phyloP scores from a whole-genome alignment of 345 rosid genomes.

The Kandelia obovata region DNA sequence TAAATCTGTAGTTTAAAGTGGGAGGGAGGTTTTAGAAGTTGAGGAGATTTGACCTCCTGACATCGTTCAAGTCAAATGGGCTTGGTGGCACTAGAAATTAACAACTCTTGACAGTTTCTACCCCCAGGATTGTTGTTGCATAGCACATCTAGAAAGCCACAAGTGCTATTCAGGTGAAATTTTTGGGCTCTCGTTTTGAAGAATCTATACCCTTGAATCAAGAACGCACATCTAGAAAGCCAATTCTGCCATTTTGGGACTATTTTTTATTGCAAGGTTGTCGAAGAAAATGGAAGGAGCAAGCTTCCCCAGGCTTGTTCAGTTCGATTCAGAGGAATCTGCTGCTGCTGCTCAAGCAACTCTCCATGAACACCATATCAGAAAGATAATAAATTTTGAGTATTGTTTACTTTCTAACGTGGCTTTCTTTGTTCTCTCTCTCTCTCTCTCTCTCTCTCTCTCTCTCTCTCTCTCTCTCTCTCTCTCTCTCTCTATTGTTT shows the following conservation, averaged over 20 bases:
- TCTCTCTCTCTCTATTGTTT: not conserved
- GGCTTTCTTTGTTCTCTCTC: not conserved
- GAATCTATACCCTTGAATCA: slow-evolving; percentile 53
- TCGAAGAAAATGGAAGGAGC: slow-evolving; percentile 53
- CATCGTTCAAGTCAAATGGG: too few species aligned
- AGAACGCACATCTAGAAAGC: slow-evolving; percentile 41
- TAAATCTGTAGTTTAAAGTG: too few species aligned
- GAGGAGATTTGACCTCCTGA: too few species aligned
- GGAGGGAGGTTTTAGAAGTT: too few species aligned
- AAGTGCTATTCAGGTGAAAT: too few species aligned
- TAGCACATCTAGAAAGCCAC: too few species aligned
- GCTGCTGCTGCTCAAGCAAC: slow-evolving; percentile 51
- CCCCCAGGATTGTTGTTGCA: too few species aligned
- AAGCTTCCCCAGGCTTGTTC: slow-evolving; percentile 67
- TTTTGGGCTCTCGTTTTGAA: slow-evolving; percentile 47
- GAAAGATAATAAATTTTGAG: slow-evolving; percentile 60
- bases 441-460: too few species aligned
- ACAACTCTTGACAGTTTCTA: too few species aligned
- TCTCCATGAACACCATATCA: slow-evolving; percentile 49
- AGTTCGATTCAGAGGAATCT: slow-evolving; percentile 63
- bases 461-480: too few species aligned
- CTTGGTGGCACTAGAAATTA: too few species aligned
- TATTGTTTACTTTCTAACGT: slow-evolving; percentile 1
- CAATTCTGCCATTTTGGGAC: slow-evolving; percentile 46
- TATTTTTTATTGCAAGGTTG: slow-evolving; percentile 75